A percentile compares a stretch with the other conserved stretches of the same genome.
phyloP scores from a whole-genome alignment of 2,329 filamentous ascomycete species.

The Pseudogymnoascus sp. region DNA sequence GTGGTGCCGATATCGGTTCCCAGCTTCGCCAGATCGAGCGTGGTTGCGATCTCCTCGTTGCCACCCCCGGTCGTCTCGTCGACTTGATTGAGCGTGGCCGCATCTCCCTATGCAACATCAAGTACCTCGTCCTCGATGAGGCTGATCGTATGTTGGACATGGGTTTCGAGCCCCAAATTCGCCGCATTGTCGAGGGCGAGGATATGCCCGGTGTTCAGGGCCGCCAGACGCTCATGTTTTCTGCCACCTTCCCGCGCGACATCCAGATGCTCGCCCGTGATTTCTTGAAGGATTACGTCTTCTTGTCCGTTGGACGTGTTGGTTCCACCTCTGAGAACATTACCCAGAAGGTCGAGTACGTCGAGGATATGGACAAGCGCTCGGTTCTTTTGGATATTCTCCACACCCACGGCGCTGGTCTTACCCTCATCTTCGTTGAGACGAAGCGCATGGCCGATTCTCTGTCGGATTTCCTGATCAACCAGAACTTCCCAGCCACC shows the following conservation, averaged over 20 bases:
- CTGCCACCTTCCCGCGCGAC: slow-evolving; percentile 95
- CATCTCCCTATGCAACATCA: slow-evolving; percentile 97
- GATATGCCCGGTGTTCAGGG: slow-evolving; percentile 81
- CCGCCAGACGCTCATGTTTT: slow-evolving; percentile 99
- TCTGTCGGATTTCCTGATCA: slow-evolving; percentile 95
- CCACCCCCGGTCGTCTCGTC: slow-evolving; percentile 92
- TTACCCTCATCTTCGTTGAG: slow-evolving; percentile 97
- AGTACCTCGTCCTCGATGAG: slow-evolving; percentile 97
- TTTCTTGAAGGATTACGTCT: slow-evolving; percentile 98
- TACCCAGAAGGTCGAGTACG: slow-evolving; percentile 96
- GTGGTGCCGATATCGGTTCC: slow-evolving; percentile 96
- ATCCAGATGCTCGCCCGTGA: slow-evolving; percentile 98
- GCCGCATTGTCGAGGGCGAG: slow-evolving; percentile 94
- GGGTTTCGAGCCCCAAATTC: slow-evolving; percentile 99
- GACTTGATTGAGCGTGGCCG: slow-evolving; percentile 97
- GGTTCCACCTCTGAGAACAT: slow-evolving; percentile 99
- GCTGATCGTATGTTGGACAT: slow-evolving; percentile 99
- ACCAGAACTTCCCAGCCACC: slow-evolving; percentile 95
- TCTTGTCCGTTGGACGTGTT: slow-evolving; percentile 96
- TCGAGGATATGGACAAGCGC: slow-evolving; percentile 95
- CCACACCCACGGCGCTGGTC: slow-evolving; percentile 80
- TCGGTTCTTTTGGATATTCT: slow-evolving; percentile 96
- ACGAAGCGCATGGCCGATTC: slow-evolving; percentile 99
- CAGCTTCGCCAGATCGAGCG: slow-evolving; percentile 98
- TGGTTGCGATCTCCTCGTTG: slow-evolving; percentile 88